Percentiles rank a stretch among this genome's conserved stretches.
phyloP scores from a whole-genome alignment of 768 basidiomycete genomes.

The Suillus spraguei region DNA sequence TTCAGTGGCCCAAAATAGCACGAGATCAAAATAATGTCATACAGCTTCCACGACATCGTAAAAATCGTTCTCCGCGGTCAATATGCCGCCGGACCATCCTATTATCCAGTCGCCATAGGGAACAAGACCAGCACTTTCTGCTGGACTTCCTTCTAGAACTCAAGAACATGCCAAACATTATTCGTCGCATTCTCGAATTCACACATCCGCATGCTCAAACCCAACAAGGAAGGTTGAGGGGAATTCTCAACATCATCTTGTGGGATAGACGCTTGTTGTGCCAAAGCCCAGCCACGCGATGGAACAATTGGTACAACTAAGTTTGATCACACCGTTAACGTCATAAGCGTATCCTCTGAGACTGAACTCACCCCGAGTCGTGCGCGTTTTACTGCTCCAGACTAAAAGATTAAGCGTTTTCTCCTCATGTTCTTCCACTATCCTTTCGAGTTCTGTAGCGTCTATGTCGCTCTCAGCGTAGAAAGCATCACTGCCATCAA shows the following conservation, averaged over 20 bases:
- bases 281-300: slow-evolving; percentile 79
- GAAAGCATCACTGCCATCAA: slow-evolving; percentile 64
- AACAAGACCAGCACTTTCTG: slow-evolving; percentile 94
- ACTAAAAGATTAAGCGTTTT: slow-evolving; percentile 69
- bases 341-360: background rate
- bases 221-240: slow-evolving; percentile 86
- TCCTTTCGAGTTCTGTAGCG: slow-evolving; percentile 70
- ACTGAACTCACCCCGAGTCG: slow-evolving; percentile 59
- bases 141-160: slow-evolving; percentile 96
- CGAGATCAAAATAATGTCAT: slow-evolving; percentile 30
- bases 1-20: background rate
- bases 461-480: slow-evolving; percentile 57
- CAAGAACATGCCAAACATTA: slow-evolving; percentile 97
- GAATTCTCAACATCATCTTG: slow-evolving; percentile 43
- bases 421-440: slow-evolving; percentile 83
- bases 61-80: slow-evolving; percentile 92
- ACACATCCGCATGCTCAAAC: slow-evolving; percentile 92
- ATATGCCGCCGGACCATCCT: slow-evolving; percentile 94
- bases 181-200: slow-evolving; percentile 87
- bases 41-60: slow-evolving; percentile 95
- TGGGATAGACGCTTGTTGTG: slow-evolving; percentile 38
- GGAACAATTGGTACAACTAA: slow-evolving; percentile 84
- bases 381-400: slow-evolving; percentile 81
- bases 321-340: slow-evolving; percentile 2
- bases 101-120: slow-evolving; percentile 81